These are phyloP conservation scores for Brettanomyces naardenensis DNA, from an alignment of 805 yeast species.

Conservation along the genomic window DNA sequence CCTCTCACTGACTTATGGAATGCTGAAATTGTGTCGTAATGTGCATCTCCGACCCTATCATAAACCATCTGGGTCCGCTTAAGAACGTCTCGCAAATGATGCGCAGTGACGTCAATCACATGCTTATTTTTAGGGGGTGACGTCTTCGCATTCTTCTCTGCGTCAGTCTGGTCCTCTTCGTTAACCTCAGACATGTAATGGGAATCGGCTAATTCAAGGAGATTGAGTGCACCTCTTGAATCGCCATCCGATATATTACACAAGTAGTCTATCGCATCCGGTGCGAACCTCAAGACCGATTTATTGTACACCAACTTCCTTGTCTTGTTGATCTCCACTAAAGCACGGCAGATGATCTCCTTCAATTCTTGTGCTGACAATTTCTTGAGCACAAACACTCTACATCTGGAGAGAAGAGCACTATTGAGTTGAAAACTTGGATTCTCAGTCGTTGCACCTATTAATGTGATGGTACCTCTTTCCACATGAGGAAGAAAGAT, in stretches of 20 bases:
- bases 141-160: slow-evolving; percentile 4
- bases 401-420: slow-evolving; percentile 80
- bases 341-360: slow-evolving; percentile 49
- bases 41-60: slow-evolving; percentile 85
- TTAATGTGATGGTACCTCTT: slow-evolving; percentile 66
- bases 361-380: slow-evolving; percentile 42
- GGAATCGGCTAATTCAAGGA: slow-evolving; percentile 66
- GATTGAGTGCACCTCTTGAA: slow-evolving; percentile 73
- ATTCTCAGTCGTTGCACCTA: slow-evolving; percentile 98
- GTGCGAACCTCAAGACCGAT: slow-evolving; percentile 43
- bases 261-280: slow-evolving; percentile 56
- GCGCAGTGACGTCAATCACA: slow-evolving; percentile 30
- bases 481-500: slow-evolving; percentile 78
- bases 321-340: slow-evolving; percentile 49
- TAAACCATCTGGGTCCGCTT: slow-evolving; percentile 53
- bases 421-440: slow-evolving; percentile 76
- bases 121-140: slow-evolving; percentile 10
- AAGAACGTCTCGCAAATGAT: slow-evolving; percentile 33
- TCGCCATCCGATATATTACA: slow-evolving; percentile 81
- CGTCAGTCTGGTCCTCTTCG: background rate
- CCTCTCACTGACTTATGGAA: slow-evolving; percentile 93
- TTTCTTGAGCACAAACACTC: slow-evolving; percentile 61
- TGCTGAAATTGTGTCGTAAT: slow-evolving; percentile 93
- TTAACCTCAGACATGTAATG: slow-evolving; percentile 25
- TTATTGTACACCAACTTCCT: slow-evolving; percentile 44